Percentiles rank a stretch among this genome's conserved stretches.
Conservation (phyloP, 768 basidiomycete genomes). For the Russula emetica region DNA sequence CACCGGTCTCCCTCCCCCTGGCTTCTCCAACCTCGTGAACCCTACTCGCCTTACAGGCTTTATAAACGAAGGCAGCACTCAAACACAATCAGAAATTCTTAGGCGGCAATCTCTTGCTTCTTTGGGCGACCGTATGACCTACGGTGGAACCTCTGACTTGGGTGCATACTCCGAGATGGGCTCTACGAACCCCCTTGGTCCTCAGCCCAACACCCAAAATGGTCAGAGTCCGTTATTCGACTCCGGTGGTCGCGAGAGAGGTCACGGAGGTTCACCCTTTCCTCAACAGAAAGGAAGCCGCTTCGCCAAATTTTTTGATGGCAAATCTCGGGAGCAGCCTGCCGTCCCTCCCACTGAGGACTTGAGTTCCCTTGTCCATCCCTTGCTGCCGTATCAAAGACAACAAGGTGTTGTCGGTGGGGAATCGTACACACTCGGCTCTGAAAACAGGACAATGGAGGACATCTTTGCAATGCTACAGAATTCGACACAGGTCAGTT, state of each 20-base stretch:
- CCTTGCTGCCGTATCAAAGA: slow-evolving; percentile 37
- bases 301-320: slow-evolving; percentile 84
- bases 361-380: slow-evolving; percentile 43
- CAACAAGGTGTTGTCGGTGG: slow-evolving; percentile 46
- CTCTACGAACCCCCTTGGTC: slow-evolving; percentile 9
- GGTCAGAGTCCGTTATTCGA: slow-evolving; percentile 28
- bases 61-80: slow-evolving; percentile 14
- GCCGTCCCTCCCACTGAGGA: slow-evolving; percentile 35
- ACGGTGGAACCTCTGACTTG: slow-evolving; percentile 10
- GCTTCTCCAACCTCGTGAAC: slow-evolving; percentile 14
- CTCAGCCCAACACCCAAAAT: slow-evolving; percentile 17
- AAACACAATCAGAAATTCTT: slow-evolving; percentile 17
- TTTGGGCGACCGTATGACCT: slow-evolving; percentile 20
- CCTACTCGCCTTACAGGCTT: slow-evolving; percentile 11
- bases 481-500: slow-evolving; percentile 65
- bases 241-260: slow-evolving; percentile 26
- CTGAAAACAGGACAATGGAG: slow-evolving; percentile 63
- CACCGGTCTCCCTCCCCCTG: slow-evolving; percentile 10
- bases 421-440: slow-evolving; percentile 37
- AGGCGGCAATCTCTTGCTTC: slow-evolving; percentile 22
- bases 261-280: slow-evolving; percentile 40
- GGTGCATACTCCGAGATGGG: slow-evolving; percentile 17
- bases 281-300: slow-evolving; percentile 69
- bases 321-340: slow-evolving; percentile 51
- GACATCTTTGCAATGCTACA: slow-evolving; percentile 80